A percentile compares a stretch with the other conserved stretches of the same genome.
Evolutionary conservation across 2,329 filamentous ascomycete genomes (phyloP).

Genomic region (Alternaria hordeiaustralica): DNA sequence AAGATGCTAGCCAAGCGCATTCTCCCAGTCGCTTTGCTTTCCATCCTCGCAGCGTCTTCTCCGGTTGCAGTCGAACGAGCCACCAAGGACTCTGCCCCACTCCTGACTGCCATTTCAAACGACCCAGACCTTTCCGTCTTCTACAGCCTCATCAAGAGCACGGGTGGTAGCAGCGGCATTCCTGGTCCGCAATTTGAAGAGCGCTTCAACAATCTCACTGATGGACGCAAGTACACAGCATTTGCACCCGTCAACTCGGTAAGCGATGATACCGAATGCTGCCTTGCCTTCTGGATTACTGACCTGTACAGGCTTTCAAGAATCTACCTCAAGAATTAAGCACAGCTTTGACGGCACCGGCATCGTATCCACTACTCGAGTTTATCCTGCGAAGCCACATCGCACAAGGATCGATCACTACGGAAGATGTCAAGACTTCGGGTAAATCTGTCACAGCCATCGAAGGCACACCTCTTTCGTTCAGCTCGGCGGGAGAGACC

Average conservation of each 20-base stretch:
- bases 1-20: not conserved
- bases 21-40: not conserved
- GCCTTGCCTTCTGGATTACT: not conserved
- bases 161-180: not conserved
- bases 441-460: not conserved
- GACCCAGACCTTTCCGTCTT: not conserved
- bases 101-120: not conserved
- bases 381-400: not conserved
- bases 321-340: not conserved
- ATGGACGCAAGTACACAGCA: not conserved
- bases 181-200: constrained; percentile 1
- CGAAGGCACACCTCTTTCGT: not conserved
- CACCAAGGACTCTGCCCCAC: not conserved
- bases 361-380: not conserved
- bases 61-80: not conserved
- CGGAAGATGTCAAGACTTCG: not conserved
- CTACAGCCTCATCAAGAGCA: constrained; percentile 7
- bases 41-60: not conserved
- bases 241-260: constrained; percentile 5
- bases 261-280: not conserved
- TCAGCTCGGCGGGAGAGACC: not conserved
- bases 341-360: not conserved
- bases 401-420: not conserved
- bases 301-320: not conserved
- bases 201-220: not conserved